A percentile compares a stretch with the other conserved stretches of the same genome.
phyloP scores from a whole-genome alignment of 805 yeast genomes.

The Jamesozyma spencerorum region DNA sequence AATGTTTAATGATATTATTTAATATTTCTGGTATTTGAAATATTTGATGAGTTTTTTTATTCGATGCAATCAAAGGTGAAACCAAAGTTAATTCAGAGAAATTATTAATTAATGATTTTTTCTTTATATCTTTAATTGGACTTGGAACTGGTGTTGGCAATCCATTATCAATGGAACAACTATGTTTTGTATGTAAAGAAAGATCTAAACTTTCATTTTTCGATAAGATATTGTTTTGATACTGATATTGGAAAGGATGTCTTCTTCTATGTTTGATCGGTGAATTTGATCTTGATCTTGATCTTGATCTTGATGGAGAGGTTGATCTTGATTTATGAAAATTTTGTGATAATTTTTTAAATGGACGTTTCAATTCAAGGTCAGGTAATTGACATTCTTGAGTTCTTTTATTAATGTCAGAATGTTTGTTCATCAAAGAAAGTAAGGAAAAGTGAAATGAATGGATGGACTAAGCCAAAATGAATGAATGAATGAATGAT shows the following conservation, averaged over 20 bases:
- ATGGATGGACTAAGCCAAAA: conserved; percentile 6
- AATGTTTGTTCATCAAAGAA: no score
- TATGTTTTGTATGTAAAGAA: conserved; percentile 2
- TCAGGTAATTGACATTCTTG: conserved; percentile 1
- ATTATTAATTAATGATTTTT: background rate
- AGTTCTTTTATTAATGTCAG: conserved; percentile 7
- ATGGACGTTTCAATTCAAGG: background rate
- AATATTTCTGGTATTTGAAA: conserved; percentile 74
- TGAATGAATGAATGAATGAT: background rate
- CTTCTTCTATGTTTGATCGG: conserved; percentile 3
- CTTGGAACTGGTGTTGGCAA: conserved; percentile 8
- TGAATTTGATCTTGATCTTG: conserved; percentile 2
- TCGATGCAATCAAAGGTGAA: background rate
- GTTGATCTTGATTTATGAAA: background rate
- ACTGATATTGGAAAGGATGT: conserved; percentile 4
- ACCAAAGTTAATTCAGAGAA: conserved; percentile 8
- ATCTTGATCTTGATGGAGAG: background rate
- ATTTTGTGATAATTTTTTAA: conserved; percentile 1
- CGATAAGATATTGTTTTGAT: background rate
- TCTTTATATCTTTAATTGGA: conserved; percentile 1
- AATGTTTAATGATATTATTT: conserved; percentile 42
- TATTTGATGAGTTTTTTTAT: conserved; percentile 32
- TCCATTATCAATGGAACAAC: conserved; percentile 1
- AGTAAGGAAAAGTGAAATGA: no score
- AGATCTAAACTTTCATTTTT: background rate